Base-by-base conservation (phyloP, 495 filamentous ascomycete species). In the Aspergillus biplanus region DNA sequence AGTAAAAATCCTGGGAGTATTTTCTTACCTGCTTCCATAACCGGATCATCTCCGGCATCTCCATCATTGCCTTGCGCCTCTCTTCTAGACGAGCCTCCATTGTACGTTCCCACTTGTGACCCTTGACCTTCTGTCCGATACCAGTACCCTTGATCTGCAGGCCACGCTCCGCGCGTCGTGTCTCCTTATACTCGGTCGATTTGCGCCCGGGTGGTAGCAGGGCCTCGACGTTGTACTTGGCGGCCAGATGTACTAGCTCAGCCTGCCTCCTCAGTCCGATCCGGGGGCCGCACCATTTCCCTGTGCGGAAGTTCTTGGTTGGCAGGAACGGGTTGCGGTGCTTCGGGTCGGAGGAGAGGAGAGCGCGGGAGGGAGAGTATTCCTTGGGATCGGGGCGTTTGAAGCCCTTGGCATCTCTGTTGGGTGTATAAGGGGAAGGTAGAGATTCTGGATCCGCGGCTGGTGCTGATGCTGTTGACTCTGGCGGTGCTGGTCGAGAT, bases 91-190 rank as follows among this genome's bases (percentile, higher is more conserved):
- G 86, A 52, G 83, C 80, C 79, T 90, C 89, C 82, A 97, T 78
- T 65, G 88, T 91, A 75, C 95, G 86, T 83, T 99, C 95, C 87
- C 91, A 91, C 73, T 85, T 83, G 78, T 97, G 92, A 70, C 95
- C 95, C 87, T 97, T 97, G 67, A 97, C 93, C 74, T 85, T 87
- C 81, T 96, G 85, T n/a, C 92, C 93, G 63, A 92, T 85, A 81
- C 94, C 92, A 16, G 95, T 97, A 67, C 93, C 92, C 84, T 90
- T 95, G 65, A 97, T 87, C 49, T 86, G 79, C 67, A 96, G 72
- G 34, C 92, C 93, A 58, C 87, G 78, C 80, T 93, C 89, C 48
- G 87, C 82, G 56, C 87, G 79, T 72, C 84, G 84, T 72, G 78
- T 77, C 68, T 88, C 77, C 75, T 86, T 87, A 72, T 81, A 86